phyloP scores from a whole-genome alignment of 345 rosid genomes.

The Laguncularia racemosa region DNA sequence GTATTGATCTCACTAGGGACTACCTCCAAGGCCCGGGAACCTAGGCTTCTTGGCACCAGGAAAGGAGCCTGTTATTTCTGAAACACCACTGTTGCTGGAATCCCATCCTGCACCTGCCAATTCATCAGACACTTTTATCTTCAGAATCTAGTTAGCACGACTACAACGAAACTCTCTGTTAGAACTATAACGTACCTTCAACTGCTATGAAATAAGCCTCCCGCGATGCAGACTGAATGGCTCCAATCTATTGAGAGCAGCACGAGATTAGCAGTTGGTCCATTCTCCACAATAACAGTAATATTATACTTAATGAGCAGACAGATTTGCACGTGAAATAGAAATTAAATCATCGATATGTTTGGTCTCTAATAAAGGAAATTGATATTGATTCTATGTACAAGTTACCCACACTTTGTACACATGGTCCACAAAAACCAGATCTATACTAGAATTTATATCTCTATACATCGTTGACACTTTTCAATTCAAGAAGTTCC shows the following conservation, averaged over 20 bases:
- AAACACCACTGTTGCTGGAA: conserved; percentile 21
- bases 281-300: not conserved
- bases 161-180: no score
- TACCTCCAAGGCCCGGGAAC: conserved; percentile 69
- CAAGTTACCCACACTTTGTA: no score
- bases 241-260: conserved; percentile 53
- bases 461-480: no score
- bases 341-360: no score
- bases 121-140: not conserved
- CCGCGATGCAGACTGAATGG: conserved; percentile 69
- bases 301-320: not conserved
- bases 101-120: conserved; percentile 41
- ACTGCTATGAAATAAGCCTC: conserved; percentile 65
- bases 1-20: not conserved
- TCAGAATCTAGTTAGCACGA: no score
- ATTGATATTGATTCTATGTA: no score
- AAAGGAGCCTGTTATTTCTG: conserved; percentile 26
- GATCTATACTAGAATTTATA: no score
- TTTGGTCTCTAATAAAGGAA: no score
- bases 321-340: no score
- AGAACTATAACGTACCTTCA: conserved; percentile 30
- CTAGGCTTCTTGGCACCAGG: conserved; percentile 32
- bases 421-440: no score
- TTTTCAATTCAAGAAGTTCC: no score
- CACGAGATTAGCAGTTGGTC: not conserved